Evolutionary conservation across 2,329 filamentous ascomycete species (phyloP).

Genomic region (Cladosporium cucumerinum): DNA sequence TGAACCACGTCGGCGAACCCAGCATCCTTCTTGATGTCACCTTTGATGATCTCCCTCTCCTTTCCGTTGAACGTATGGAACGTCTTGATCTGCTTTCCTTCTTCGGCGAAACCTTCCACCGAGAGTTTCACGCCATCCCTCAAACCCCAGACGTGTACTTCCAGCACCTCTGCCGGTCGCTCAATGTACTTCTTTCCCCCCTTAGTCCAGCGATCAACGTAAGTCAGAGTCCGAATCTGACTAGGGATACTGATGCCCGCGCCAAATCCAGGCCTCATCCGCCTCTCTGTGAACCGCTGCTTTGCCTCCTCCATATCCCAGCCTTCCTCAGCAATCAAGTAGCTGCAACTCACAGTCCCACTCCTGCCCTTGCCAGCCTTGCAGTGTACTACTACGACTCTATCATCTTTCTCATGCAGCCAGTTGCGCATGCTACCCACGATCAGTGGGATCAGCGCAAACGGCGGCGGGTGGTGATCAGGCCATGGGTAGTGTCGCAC

Average conservation of each 20-base stretch:
- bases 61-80: conserved; percentile 74
- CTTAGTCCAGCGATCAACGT: conserved; percentile 83
- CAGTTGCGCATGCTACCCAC: conserved; percentile 92
- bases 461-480: conserved; percentile 95
- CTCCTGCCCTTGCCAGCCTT: conserved; percentile 95
- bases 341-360: conserved; percentile 82
- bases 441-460: conserved; percentile 80
- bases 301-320: conserved; percentile 64
- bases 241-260: conserved; percentile 89
- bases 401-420: conserved; percentile 57
- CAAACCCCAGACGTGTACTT: conserved; percentile 87
- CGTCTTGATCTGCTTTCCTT: conserved; percentile 78
- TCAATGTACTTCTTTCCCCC: conserved; percentile 77
- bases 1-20: conserved; percentile 45
- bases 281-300: conserved; percentile 69
- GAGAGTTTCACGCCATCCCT: conserved; percentile 82
- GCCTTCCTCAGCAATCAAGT: conserved; percentile 82
- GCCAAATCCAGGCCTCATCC: conserved; percentile 88
- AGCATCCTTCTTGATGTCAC: conserved; percentile 46
- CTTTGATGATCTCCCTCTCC: conserved; percentile 66
- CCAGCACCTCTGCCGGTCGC: conserved; percentile 75
- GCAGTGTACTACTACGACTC: conserved; percentile 90
- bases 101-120: conserved; percentile 81
- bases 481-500: conserved; percentile 94
- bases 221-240: conserved; percentile 81